phyloP scores from a whole-genome alignment of 148 eudicot genomes.

The Camellia sinensis region DNA sequence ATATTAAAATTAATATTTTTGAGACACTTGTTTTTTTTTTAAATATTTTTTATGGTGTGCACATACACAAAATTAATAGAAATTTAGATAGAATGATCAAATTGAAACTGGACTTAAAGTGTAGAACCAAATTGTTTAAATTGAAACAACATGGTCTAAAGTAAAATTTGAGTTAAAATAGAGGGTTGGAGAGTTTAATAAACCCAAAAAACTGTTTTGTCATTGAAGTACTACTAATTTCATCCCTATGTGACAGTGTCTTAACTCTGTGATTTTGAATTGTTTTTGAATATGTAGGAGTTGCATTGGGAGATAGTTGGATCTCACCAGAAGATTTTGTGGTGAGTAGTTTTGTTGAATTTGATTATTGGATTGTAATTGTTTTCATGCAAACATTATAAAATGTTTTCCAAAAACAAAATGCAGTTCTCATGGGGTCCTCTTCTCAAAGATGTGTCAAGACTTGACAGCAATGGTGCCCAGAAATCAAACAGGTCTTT shows the following conservation, averaged over 20 bases:
- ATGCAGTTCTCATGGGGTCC: slow-evolving; percentile 88
- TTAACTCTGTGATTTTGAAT: neutral
- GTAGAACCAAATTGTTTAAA: no score
- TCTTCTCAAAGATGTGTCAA: slow-evolving; percentile 73
- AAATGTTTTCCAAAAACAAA: neutral
- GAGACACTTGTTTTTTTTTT: no score
- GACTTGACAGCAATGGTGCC: slow-evolving; percentile 64
- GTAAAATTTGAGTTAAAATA: no score
- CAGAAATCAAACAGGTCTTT: slow-evolving; percentile 51
- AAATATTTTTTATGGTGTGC: no score
- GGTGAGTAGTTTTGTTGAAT: slow-evolving; percentile 33
- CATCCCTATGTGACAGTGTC: neutral
- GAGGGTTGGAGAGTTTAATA: no score
- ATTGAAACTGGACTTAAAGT: no score
- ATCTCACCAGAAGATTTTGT: slow-evolving; percentile 92
- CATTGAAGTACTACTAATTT: neutral
- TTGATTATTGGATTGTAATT: neutral
- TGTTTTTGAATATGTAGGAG: slow-evolving; percentile 43
- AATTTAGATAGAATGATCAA: no score
- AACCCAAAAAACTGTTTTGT: neutral
- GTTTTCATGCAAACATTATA: neutral
- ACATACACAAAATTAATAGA: no score
- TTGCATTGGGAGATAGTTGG: slow-evolving; percentile 89
- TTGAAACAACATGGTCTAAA: no score
- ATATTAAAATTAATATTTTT: no score